These are phyloP conservation scores for Candida neerlandica DNA, from an alignment of 1,139 yeast genomes.

Conservation along the genomic window DNA sequence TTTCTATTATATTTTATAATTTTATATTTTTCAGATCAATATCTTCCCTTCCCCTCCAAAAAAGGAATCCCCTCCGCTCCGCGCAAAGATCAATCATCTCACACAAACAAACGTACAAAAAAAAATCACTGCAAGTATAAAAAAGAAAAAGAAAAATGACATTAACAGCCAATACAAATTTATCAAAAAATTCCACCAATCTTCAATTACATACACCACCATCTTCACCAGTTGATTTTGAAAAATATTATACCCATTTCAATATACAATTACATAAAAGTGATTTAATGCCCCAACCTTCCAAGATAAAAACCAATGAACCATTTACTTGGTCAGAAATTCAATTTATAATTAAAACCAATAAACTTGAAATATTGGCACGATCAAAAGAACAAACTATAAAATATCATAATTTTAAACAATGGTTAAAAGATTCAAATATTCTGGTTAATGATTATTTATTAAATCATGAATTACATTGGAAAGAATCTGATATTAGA, in stretches of 20 bases:
- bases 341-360: constrained; percentile 30
- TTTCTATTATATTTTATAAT: not conserved
- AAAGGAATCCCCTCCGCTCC: not conserved
- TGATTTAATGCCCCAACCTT: constrained; percentile 44
- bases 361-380: constrained; percentile 44
- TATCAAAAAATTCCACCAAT: not conserved
- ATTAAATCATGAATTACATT: constrained; percentile 36
- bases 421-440: constrained; percentile 25
- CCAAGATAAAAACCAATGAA: constrained; percentile 32
- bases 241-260: constrained; percentile 11
- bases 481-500: constrained; percentile 33
- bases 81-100: not conserved
- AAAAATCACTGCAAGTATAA: not conserved
- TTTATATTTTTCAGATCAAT: not conserved
- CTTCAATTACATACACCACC: constrained; percentile 15
- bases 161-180: not conserved
- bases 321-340: constrained; percentile 42
- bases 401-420: constrained; percentile 38
- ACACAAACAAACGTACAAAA: not conserved
- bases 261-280: constrained; percentile 24
- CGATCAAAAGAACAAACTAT: constrained; percentile 37
- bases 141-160: constrained; percentile 6
- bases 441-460: constrained; percentile 40
- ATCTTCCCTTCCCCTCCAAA: not conserved
- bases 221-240: constrained; percentile 11